Conservation (phyloP, 2,329 filamentous ascomycete genomes). For the Penicillium sp. region DNA sequence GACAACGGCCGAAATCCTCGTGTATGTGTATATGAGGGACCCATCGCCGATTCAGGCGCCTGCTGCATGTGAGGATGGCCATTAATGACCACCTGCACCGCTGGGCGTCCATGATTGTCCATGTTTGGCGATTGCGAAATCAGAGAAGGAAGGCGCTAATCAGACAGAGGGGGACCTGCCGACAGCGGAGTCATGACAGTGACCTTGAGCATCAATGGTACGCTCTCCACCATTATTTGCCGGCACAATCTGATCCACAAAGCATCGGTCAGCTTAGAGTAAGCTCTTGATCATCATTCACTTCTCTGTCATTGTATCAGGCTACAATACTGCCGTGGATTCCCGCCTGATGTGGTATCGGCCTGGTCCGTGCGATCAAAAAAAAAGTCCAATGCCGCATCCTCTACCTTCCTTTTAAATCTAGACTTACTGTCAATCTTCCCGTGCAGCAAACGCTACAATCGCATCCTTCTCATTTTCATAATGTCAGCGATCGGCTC, state of each 20-base stretch:
- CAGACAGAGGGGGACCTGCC: constrained; percentile 22
- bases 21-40: constrained; percentile 23
- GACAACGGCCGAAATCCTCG: constrained; percentile 35
- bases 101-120: constrained; percentile 36
- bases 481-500: constrained; percentile 83
- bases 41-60: constrained; percentile 21
- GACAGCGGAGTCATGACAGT: constrained; percentile 30
- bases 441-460: not conserved
- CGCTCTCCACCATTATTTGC: constrained; percentile 13
- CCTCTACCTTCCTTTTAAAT: constrained; percentile 1
- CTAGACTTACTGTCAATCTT: not conserved
- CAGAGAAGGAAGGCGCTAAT: constrained; percentile 20
- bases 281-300: constrained; percentile 9
- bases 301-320: constrained; percentile 16
- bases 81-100: constrained; percentile 40
- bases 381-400: constrained; percentile 14
- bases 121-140: constrained; percentile 26
- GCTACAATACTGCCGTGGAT: constrained; percentile 13
- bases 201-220: constrained; percentile 13
- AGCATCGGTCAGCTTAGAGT: constrained; percentile 1
- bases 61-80: constrained; percentile 26
- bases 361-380: constrained; percentile 18
- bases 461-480: not conserved
- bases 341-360: constrained; percentile 17
- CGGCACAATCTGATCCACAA: constrained; percentile 3